Conservation (phyloP, 148 eudicot species). For the Cornus suecica region DNA sequence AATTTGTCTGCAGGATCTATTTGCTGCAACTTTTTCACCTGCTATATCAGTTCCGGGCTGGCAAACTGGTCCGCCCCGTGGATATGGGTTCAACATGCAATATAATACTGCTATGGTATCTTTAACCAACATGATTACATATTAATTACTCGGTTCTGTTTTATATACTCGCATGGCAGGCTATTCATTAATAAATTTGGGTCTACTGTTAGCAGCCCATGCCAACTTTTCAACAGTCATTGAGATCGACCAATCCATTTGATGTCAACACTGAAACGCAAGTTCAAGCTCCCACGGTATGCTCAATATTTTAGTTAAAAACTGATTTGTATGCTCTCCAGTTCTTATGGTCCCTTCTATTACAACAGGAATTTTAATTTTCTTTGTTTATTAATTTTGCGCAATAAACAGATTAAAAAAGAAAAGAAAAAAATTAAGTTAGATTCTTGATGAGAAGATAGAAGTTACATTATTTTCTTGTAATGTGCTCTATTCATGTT, state of each 20-base stretch:
- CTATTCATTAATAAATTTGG: not conserved
- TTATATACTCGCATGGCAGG: not conserved
- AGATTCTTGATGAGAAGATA: no score
- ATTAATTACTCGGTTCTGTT: not conserved
- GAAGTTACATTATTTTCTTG: not conserved
- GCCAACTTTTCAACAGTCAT: conserved; percentile 12
- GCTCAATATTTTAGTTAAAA: conserved; percentile 7
- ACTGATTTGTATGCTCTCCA: not conserved
- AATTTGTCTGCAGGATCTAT: conserved; percentile 62
- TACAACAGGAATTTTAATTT: no score
- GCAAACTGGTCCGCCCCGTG: conserved; percentile 58
- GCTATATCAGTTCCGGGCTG: conserved; percentile 62
- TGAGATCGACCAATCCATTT: no score
- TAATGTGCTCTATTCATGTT: not conserved
- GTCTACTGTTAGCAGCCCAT: conserved; percentile 44
- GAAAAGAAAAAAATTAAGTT: not conserved
- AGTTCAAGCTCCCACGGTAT: conserved; percentile 3
- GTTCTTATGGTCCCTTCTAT: not conserved
- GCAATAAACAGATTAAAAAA: not conserved
- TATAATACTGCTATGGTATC: conserved; percentile 64
- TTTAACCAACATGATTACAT: not conserved
- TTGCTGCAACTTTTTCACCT: conserved; percentile 60
- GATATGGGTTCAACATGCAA: conserved; percentile 60
- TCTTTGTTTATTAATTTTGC: no score
- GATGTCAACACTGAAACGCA: no score